Conservation (phyloP, 257 asterid species). For the Solanum pinnatisectum region DNA sequence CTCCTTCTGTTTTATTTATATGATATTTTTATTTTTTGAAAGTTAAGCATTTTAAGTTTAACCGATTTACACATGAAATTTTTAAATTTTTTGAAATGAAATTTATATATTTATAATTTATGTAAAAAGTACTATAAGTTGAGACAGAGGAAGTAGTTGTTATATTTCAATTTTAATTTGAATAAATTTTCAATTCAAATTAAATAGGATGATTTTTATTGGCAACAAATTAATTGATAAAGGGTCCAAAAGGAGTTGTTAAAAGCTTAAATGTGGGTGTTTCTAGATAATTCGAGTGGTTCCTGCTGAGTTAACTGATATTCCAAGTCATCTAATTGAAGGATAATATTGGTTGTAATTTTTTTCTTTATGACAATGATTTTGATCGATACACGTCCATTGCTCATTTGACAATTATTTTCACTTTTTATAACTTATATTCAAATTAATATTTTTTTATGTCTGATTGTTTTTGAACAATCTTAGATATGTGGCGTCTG, state of each 20-base stretch:
- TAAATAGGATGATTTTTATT: neutral
- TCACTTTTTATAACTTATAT: neutral
- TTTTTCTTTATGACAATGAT: neutral
- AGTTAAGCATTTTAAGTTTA: no score
- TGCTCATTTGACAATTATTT: neutral
- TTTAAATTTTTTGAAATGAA: no score
- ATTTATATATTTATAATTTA: no score
- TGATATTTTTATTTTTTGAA: fast-evolving
- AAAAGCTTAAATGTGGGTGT: neutral
- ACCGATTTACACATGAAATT: no score
- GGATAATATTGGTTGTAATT: neutral
- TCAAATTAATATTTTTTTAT: neutral
- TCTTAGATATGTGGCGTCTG: neutral
- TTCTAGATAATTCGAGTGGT: neutral
- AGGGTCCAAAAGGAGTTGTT: neutral
- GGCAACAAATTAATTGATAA: neutral
- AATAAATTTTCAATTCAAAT: neutral
- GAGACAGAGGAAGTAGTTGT: fast-evolving
- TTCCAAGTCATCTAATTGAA: neutral
- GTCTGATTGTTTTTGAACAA: neutral
- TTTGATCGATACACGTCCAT: neutral
- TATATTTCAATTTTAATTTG: neutral
- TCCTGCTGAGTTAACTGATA: neutral
- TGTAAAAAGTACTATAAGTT: no score
- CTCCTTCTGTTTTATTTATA: fast-evolving